Percentiles rank a stretch among this genome's conserved stretches.
These are phyloP conservation scores for Aspergillus campestris DNA, from an alignment of 495 filamentous ascomycete species.

Conservation along the genomic window DNA sequence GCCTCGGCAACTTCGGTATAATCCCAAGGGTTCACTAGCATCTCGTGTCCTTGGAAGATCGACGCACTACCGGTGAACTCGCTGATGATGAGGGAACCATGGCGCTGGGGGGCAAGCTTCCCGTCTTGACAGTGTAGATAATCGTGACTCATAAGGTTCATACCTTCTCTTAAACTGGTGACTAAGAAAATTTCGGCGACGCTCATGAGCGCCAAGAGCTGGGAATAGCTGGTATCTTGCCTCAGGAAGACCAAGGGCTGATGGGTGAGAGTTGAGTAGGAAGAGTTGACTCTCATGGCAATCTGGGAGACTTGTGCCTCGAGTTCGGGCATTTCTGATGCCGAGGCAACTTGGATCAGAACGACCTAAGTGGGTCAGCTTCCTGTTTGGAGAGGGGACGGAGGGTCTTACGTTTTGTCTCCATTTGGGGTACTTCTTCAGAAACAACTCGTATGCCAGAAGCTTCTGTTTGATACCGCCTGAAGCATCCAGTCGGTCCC, in stretches of 20 bases:
- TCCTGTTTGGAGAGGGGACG: neutral
- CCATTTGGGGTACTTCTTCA: slow-evolving; percentile 79
- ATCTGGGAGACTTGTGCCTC: slow-evolving; percentile 77
- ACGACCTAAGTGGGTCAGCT: slow-evolving; percentile 43
- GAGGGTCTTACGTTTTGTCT: slow-evolving; percentile 50
- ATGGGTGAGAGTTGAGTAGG: slow-evolving; percentile 72
- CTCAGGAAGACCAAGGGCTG: slow-evolving; percentile 81
- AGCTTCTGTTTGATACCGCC: slow-evolving; percentile 83
- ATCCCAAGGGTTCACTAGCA: slow-evolving; percentile 88
- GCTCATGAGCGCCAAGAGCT: slow-evolving; percentile 75
- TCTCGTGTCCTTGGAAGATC: slow-evolving; percentile 58
- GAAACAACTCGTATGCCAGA: slow-evolving; percentile 76
- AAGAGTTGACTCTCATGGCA: slow-evolving; percentile 75
- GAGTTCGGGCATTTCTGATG: slow-evolving; percentile 68
- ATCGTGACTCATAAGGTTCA: slow-evolving; percentile 86
- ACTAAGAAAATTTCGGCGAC: slow-evolving; percentile 82
- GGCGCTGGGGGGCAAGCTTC: slow-evolving; percentile 50
- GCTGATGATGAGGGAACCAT: slow-evolving; percentile 80
- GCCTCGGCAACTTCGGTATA: slow-evolving; percentile 71
- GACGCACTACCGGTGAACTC: slow-evolving; percentile 89
- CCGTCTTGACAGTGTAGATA: slow-evolving; percentile 84
- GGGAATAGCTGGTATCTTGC: slow-evolving; percentile 78
- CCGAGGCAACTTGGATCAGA: slow-evolving; percentile 76
- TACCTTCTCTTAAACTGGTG: slow-evolving; percentile 79
- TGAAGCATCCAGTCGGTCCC: slow-evolving; percentile 81